A percentile compares a stretch with the other conserved stretches of the same genome.
phyloP scores from a whole-genome alignment of 805 yeast genomes.

The Hagleromyces aurorensis region DNA sequence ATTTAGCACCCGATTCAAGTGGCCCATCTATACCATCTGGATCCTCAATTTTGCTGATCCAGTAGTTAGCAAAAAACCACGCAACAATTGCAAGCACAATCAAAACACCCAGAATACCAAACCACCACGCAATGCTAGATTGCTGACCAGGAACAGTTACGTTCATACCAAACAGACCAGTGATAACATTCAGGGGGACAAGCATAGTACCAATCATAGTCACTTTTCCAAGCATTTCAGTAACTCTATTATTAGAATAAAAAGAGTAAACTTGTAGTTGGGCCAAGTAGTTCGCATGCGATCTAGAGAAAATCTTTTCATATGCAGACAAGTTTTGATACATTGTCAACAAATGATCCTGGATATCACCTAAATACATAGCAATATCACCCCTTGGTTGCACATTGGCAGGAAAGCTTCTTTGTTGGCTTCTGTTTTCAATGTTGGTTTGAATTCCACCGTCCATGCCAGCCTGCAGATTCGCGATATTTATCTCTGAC shows the following conservation, averaged over 20 bases:
- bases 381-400: conserved; percentile 90
- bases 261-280: conserved; percentile 91
- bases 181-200: conserved; percentile 81
- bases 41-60: conserved; percentile 32
- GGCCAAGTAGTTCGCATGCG: conserved; percentile 88
- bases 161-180: conserved; percentile 95
- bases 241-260: conserved; percentile 74
- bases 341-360: conserved; percentile 95
- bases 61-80: conserved; percentile 35
- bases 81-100: conserved; percentile 35
- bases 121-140: conserved; percentile 50
- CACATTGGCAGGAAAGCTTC: conserved; percentile 24
- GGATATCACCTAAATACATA: conserved; percentile 87
- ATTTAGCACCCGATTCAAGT: conserved; percentile 29
- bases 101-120: conserved; percentile 54
- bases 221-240: conserved; percentile 81
- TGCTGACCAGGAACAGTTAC: conserved; percentile 72
- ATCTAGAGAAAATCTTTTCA: conserved; percentile 87
- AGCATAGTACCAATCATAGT: conserved; percentile 85
- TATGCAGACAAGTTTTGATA: conserved; percentile 81
- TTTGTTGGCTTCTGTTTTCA: conserved; percentile 7
- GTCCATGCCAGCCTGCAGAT: conserved; percentile 22
- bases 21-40: conserved; percentile 31
- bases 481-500: conserved; percentile 34
- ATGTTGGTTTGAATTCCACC: conserved; percentile 4